Evolutionary conservation across 1,284 basidiomycete species (phyloP).

Genomic region (Ganoderma sinense): DNA sequence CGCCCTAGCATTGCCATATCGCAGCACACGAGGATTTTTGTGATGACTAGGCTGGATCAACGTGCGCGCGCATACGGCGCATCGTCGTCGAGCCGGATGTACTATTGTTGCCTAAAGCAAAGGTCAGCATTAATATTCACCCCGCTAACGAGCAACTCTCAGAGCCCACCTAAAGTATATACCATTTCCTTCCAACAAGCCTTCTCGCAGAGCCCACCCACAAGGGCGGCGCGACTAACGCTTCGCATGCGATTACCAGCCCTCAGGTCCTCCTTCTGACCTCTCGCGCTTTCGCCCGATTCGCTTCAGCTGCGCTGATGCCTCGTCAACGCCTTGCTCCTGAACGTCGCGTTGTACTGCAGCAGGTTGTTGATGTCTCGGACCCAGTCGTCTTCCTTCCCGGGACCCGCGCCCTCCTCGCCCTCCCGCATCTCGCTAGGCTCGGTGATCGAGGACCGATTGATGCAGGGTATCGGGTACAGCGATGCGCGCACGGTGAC

Average conservation of each 20-base stretch:
- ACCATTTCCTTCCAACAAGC: not conserved
- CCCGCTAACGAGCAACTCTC: not conserved
- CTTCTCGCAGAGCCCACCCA: not conserved
- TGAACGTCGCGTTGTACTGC: constrained; percentile 92
- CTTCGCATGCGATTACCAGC: not conserved
- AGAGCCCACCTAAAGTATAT: not conserved
- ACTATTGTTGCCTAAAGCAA: not conserved
- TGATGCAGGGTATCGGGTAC: constrained; percentile 93
- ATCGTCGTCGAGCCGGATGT: not conserved
- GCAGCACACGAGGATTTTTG: not conserved
- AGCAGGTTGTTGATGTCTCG: constrained; percentile 93
- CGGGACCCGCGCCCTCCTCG: constrained; percentile 53
- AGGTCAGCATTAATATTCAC: not conserved
- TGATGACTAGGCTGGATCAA: not conserved
- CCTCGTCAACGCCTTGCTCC: constrained; percentile 82
- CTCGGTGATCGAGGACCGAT: constrained; percentile 77
- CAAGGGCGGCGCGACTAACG: not conserved
- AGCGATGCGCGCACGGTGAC: constrained; percentile 88
- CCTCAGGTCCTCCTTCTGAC: not conserved
- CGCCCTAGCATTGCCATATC: no score
- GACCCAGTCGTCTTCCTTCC: constrained; percentile 95
- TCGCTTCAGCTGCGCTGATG: constrained; percentile 62
- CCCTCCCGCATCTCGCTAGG: constrained; percentile 36
- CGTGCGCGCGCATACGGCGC: not conserved
- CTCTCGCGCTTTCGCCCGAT: not conserved